Evolutionary conservation across 2,329 filamentous ascomycete species (phyloP).

Genomic region (Myriosclerotinia curreyana): DNA sequence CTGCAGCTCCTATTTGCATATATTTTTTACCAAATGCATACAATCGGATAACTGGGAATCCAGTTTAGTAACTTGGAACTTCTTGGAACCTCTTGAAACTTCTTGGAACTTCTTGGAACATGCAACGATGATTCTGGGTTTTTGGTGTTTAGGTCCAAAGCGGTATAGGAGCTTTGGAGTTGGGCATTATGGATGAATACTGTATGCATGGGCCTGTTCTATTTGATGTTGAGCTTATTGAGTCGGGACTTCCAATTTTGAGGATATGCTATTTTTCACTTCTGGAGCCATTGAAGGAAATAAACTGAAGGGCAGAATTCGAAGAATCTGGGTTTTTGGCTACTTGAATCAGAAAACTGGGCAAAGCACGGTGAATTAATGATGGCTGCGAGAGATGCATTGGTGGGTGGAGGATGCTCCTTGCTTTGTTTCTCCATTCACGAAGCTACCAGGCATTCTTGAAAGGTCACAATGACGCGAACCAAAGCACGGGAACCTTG

Average conservation of each 20-base stretch:
- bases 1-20: background rate
- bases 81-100: too few relatives aligned
- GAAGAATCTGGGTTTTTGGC: background rate
- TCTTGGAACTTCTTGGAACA: background rate
- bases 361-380: background rate
- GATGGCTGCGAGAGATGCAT: background rate
- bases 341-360: background rate
- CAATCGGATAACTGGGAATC: background rate
- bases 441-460: background rate
- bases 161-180: background rate
- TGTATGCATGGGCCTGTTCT: background rate
- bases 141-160: background rate
- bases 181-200: background rate
- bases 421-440: background rate
- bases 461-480: background rate
- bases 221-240: background rate
- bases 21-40: background rate
- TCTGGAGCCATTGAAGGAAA: background rate
- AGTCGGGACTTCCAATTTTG: background rate
- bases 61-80: background rate
- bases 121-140: background rate
- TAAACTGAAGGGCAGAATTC: background rate
- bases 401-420: slow-evolving; percentile 6
- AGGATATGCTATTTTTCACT: background rate
- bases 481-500: slow-evolving; percentile 3